Evolutionary conservation across 306 rosid species (phyloP).

Genomic region (Carpinus viminea): DNA sequence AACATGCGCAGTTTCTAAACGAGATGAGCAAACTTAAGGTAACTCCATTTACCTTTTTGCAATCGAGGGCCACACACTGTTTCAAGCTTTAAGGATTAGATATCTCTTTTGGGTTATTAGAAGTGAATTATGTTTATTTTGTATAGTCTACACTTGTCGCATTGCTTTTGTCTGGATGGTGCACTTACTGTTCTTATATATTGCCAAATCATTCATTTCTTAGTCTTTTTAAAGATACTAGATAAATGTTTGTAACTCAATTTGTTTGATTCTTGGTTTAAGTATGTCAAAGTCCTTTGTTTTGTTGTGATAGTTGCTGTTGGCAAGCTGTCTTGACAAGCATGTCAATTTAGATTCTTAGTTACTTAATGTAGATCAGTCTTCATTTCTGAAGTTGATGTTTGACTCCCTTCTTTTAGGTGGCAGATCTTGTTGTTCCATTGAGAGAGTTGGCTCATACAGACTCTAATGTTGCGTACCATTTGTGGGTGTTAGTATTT

Average conservation of each 20-base stretch:
- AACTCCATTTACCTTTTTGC: slow-evolving; percentile 15
- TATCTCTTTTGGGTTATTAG: background rate
- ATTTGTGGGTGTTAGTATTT: slow-evolving; percentile 97
- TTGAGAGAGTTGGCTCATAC: slow-evolving; percentile 94
- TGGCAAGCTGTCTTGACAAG: slow-evolving; percentile 3
- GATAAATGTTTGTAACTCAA: background rate
- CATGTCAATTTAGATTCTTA: background rate
- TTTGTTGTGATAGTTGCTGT: slow-evolving; percentile 17
- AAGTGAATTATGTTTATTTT: background rate
- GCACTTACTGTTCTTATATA: background rate
- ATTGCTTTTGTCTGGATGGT: background rate
- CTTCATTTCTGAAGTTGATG: slow-evolving; percentile 8
- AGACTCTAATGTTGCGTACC: slow-evolving; percentile 97
- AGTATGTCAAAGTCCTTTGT: slow-evolving; percentile 14
- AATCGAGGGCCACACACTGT: background rate
- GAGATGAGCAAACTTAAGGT: slow-evolving; percentile 97
- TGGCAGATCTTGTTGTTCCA: slow-evolving; percentile 86
- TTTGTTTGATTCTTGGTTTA: slow-evolving; percentile 17
- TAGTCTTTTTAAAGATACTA: background rate
- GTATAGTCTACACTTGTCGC: background rate
- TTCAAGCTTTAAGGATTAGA: slow-evolving; percentile 6
- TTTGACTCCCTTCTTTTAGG: slow-evolving; percentile 46
- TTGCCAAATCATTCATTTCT: background rate
- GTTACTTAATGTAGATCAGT: slow-evolving; percentile 1
- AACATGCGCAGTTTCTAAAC: slow-evolving; percentile 86